A percentile compares a stretch with the other conserved stretches of the same genome.
These are phyloP conservation scores for Cryptococcus sp. DNA, from an alignment of 1,284 basidiomycete species.

Conservation along the genomic window DNA sequence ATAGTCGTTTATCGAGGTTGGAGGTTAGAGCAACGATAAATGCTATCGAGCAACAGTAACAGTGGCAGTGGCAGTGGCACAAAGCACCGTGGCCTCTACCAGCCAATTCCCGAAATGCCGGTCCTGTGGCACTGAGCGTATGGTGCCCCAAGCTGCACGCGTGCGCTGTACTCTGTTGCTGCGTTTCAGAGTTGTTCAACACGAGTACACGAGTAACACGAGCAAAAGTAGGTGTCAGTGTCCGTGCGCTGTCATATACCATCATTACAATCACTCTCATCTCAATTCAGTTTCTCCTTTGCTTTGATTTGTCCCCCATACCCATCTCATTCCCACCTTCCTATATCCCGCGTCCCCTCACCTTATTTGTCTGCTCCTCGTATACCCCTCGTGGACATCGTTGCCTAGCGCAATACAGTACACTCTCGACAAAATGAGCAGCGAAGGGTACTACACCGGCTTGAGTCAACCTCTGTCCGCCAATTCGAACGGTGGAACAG, in stretches of 20 bases:
- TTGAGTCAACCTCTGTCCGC: conserved; percentile 15
- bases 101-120: conserved; percentile 8
- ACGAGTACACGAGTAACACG: background rate
- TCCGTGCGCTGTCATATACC: conserved; percentile 2
- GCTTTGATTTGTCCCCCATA: background rate
- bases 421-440: conserved; percentile 27
- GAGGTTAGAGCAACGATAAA: too few species aligned
- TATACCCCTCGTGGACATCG: background rate
- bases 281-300: background rate
- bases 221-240: background rate
- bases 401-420: too few species aligned
- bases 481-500: conserved; percentile 6
- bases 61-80: background rate
- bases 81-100: background rate
- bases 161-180: too few species aligned
- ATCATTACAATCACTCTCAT: background rate
- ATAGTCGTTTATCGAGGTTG: background rate
- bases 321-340: conserved; percentile 5
- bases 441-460: conserved; percentile 43
- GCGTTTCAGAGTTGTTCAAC: background rate
- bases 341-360: background rate
- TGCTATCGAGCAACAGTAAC: background rate
- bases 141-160: conserved; percentile 12
- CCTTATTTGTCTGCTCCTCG: background rate
- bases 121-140: conserved; percentile 9